These are phyloP conservation scores for Stenogyne calaminthoides DNA, from an alignment of 305 asterid genomes.

Conservation along the genomic window DNA sequence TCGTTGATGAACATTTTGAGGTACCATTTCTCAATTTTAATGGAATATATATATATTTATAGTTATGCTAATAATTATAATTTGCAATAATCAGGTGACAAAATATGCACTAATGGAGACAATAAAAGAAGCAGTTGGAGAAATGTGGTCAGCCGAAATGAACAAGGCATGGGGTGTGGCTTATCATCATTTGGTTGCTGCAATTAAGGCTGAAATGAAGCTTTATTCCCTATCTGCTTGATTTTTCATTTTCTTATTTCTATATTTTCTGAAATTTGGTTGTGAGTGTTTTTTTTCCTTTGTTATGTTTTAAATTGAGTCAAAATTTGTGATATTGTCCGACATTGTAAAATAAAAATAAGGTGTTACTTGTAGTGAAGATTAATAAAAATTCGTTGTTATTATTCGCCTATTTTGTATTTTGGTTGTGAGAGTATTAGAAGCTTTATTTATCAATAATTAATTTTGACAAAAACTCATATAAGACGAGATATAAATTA, in stretches of 20 bases:
- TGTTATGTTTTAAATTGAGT: neutral
- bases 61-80: too few relatives aligned
- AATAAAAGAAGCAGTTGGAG: constrained; percentile 68
- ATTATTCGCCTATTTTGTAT: too few relatives aligned
- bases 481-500: too few relatives aligned
- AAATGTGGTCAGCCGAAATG: constrained; percentile 81
- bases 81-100: constrained; percentile 41
- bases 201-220: constrained; percentile 72
- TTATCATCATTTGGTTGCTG: constrained; percentile 74
- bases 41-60: neutral
- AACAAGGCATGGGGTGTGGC: constrained; percentile 76
- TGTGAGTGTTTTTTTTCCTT: neutral
- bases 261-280: neutral
- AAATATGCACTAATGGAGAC: constrained; percentile 77
- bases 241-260: neutral
- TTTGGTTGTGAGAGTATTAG: too few relatives aligned
- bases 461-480: too few relatives aligned
- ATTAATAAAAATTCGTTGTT: too few relatives aligned
- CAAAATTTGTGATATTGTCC: too few relatives aligned
- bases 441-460: too few relatives aligned
- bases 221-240: constrained; percentile 16
- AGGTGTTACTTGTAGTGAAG: neutral
- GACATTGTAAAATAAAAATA: too few relatives aligned
- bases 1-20: constrained; percentile 77
- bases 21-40: constrained; percentile 25